Base-by-base conservation (phyloP, 305 asterid species). In the Solanum hybrid region DNA sequence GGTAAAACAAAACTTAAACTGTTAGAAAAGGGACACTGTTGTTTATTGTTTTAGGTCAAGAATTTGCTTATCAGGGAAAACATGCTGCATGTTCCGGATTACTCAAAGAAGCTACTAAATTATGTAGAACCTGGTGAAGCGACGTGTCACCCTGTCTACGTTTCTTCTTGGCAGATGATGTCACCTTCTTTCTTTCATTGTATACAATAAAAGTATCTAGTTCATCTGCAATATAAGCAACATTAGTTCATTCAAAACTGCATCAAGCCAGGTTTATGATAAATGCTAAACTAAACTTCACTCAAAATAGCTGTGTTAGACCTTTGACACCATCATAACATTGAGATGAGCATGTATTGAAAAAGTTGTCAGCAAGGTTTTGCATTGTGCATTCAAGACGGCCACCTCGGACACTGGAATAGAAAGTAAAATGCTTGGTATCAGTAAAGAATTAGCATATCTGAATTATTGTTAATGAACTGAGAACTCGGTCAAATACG, bases 381-480 rank as follows among this genome's bases (percentile, higher is more conserved):
- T 97, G 99, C 99, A 97, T 97, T 90, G 99, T 97, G 90, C 98
- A 96, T 90, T 97, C 99, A 94, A 96, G 91, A 89, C 99, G 99
- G 86, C 99, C 99, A 91, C 99, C 99, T 91, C 94, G 91, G 88
- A 95, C 95, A 92, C 99, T 97, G 89, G 80, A 84, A 77, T 31
- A 91, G 90, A 86, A 88, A 27, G 75, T 86, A 36, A 34, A n/a
- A 36, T 75, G 42, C 24, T 17, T 86, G 34, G 76, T 32, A 73
- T 75, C 71, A 72, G 31, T 84, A 84, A 40, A 81, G 69, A 26
- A 80, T 4, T 26, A 42, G 17, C 71, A 42, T 81, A 40, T 14
- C 86, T 26, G 71, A 81, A 81, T 40, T 40, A 26, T 12, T 36
- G 35, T 40, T 40, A 40, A 29, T 32, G 51, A 56, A 56, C 72